These are phyloP conservation scores for Rhytidiadelphus loreus DNA, from an alignment of 225 moss, liverwort and hornwort genomes.

Conservation along the genomic window DNA sequence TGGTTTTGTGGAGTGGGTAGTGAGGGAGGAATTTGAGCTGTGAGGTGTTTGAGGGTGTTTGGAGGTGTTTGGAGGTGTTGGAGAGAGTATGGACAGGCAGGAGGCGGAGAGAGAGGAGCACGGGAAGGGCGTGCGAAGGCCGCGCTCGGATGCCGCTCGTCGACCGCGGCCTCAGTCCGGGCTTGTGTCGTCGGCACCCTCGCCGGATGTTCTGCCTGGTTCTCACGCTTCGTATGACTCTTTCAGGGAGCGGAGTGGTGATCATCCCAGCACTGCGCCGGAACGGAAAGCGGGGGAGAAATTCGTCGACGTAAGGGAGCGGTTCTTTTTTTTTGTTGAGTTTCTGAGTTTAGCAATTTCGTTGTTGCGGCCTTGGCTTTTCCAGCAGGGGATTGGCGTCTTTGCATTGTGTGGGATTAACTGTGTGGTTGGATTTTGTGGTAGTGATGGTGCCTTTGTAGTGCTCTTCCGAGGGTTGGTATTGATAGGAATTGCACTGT, in stretches of 20 bases:
- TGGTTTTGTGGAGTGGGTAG: not conserved
- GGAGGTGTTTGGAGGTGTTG: not conserved
- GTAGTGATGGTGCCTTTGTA: not conserved
- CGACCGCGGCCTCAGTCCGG: conserved; percentile 50
- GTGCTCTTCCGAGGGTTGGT: not conserved
- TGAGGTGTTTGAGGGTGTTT: not conserved
- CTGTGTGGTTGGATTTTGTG: not conserved
- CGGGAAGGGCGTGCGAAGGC: conserved; percentile 62
- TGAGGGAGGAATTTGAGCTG: not conserved
- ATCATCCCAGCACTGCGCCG: not conserved
- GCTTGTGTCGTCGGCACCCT: not conserved
- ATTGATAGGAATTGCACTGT: not conserved
- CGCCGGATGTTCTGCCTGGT: conserved; percentile 16
- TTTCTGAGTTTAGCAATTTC: not conserved
- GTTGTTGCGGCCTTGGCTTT: not conserved
- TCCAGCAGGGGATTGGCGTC: not conserved
- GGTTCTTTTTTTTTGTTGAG: not conserved
- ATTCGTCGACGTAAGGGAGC: conserved; percentile 20
- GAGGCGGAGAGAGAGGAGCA: conserved; percentile 45
- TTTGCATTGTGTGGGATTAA: not conserved
- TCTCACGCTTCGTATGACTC: conserved; percentile 41
- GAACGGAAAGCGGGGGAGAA: conserved; percentile 33
- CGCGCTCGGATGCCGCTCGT: conserved; percentile 58
- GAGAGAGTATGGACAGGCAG: conserved; percentile 22
- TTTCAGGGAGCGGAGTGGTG: conserved; percentile 47